A percentile compares a stretch with the other conserved stretches of the same genome.
Evolutionary conservation across 164 flowering plant species (phyloP).

Genomic region (Chimonanthus salicifolius): DNA sequence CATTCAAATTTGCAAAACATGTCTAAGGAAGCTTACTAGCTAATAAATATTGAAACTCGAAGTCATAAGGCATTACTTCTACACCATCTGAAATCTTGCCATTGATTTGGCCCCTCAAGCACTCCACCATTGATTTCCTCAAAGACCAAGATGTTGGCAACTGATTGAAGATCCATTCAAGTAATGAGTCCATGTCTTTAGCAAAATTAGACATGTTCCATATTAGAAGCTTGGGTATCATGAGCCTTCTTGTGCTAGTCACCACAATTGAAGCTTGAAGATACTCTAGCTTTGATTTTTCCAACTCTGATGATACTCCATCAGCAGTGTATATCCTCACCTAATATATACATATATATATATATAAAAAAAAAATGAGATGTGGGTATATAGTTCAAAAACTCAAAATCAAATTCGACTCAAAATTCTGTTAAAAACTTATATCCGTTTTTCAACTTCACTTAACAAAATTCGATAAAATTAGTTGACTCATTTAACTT

Average conservation of each 20-base stretch:
- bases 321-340: slow-evolving; percentile 78
- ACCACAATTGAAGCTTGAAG: slow-evolving; percentile 81
- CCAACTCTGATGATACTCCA: slow-evolving; percentile 56
- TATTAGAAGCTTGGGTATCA: slow-evolving; percentile 63
- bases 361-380: too few species aligned
- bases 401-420: too few species aligned
- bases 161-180: slow-evolving; percentile 81
- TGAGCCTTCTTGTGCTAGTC: slow-evolving; percentile 49
- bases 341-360: slow-evolving; percentile 23
- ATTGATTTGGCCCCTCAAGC: slow-evolving; percentile 41
- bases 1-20: too few species aligned
- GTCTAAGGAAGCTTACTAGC: slow-evolving; percentile 5
- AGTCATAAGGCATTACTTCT: slow-evolving; percentile 67
- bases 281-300: slow-evolving; percentile 80
- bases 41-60: slow-evolving; percentile 74
- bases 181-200: slow-evolving; percentile 38
- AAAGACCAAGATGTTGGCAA: slow-evolving; percentile 73
- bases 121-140: slow-evolving; percentile 77
- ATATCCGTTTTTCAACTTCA: too few species aligned
- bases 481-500: too few species aligned
- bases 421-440: too few species aligned
- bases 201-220: slow-evolving; percentile 58
- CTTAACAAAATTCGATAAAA: too few species aligned
- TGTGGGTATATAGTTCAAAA: not conserved
- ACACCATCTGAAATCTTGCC: slow-evolving; percentile 31